Base-by-base conservation (phyloP, 371 early-diverging fungal species). In the Choanephora cucurbitarum region DNA sequence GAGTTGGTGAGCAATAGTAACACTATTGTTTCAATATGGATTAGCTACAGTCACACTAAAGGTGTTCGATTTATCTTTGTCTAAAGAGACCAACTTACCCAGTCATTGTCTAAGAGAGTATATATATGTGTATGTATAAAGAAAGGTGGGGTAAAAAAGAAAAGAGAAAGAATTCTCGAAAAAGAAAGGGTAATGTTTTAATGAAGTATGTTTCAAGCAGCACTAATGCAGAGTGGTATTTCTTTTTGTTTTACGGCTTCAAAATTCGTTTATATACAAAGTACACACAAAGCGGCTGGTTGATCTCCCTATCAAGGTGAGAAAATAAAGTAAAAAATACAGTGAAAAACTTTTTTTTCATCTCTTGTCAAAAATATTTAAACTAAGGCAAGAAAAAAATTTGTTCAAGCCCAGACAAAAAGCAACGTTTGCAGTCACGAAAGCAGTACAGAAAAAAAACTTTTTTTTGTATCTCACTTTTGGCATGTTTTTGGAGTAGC, bases 201-300 rank as follows among this genome's bases (percentile, higher is more conserved):
- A 14, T 19, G 28, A 33, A 22, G 15, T 18, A 19, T 42, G 42
- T 33, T 48, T 49, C 49, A 46, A 41, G 37, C 46, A 52, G 58
- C 58, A 40, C 58, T 31, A 9, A 39, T 52, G 52, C 41, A 44
- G 33, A 44, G 51, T 52, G 58, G 24, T 19, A 31, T 43, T 57
- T 45, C 14, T 24, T 45, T 19, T 24, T 45, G 4, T 45, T 45
- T 8, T 44, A 22, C 21, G 31, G 43, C n/a, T 33, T 44, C 34
- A 54, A 5, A 3, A 14, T 48, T 33, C 31, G 42, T 41, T 56
- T 8, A 40, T 21, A 21, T 40, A 1, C 7, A 42, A n/a, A 56
- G 48, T 21, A 32, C 19, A 58, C 58, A 58, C 58, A 52, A 32
- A 58, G 58, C 52, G 45, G 58, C 58, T 58, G 47, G 41, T 46